Evolutionary conservation across 2,329 filamentous ascomycete species (phyloP).

Genomic region (Achaetomium macrosporum): DNA sequence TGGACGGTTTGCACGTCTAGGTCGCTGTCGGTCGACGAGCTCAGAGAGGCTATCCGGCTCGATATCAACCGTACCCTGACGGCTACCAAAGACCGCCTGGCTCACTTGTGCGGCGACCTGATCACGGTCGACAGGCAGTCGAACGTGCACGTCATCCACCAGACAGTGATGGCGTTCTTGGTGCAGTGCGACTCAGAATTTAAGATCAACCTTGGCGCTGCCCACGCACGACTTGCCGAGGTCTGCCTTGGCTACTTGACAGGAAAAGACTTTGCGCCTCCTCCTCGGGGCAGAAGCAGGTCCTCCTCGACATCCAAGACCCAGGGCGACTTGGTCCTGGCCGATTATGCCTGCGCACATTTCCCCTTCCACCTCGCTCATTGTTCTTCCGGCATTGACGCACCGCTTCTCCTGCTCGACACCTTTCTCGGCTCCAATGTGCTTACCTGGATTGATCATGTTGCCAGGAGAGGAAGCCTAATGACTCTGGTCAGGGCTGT

Average conservation of each 20-base stretch:
- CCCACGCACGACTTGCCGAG: slow-evolving; percentile 30
- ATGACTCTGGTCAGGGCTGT: background rate
- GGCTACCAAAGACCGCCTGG: slow-evolving; percentile 17
- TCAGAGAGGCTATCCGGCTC: slow-evolving; percentile 29
- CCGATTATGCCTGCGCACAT: slow-evolving; percentile 27
- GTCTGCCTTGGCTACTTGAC: slow-evolving; percentile 30
- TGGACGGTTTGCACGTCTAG: slow-evolving; percentile 31
- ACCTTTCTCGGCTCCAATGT: slow-evolving; percentile 30
- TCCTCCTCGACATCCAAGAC: slow-evolving; percentile 18
- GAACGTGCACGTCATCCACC: slow-evolving; percentile 32
- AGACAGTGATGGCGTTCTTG: slow-evolving; percentile 32
- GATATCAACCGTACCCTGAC: slow-evolving; percentile 29
- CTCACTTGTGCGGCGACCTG: slow-evolving; percentile 32
- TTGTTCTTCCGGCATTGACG: slow-evolving; percentile 19
- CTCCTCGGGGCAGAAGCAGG: slow-evolving; percentile 19
- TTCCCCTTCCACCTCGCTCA: slow-evolving; percentile 31
- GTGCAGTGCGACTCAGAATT: slow-evolving; percentile 26
- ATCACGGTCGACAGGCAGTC: slow-evolving; percentile 29
- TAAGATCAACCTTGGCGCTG: slow-evolving; percentile 23
- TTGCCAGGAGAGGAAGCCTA: background rate
- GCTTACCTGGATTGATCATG: slow-evolving; percentile 32
- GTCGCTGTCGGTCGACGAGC: slow-evolving; percentile 30
- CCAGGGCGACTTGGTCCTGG: background rate
- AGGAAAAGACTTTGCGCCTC: slow-evolving; percentile 31
- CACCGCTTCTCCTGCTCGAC: slow-evolving; percentile 22